Base-by-base conservation (phyloP, 1,284 basidiomycete species). In the Trichosporon coremiiforme region DNA sequence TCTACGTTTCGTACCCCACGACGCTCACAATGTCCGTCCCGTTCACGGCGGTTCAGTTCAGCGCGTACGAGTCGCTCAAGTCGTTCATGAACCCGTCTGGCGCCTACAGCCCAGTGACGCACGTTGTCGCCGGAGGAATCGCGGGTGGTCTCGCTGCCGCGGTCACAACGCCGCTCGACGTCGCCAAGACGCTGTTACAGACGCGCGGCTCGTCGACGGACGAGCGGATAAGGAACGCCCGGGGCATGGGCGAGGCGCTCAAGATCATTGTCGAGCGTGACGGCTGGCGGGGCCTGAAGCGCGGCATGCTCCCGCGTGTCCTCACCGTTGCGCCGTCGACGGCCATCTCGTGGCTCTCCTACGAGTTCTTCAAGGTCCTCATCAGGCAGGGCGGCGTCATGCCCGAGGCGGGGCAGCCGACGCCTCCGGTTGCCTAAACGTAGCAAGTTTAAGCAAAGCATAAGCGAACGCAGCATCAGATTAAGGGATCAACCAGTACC, bases 1-100 rank as follows among this genome's bases (percentile, higher is more conserved):
- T 99, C 86, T 99, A 98, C 84, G 90, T 99, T 71, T 99, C 96
- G 12, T 99, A 99, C 84, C 97, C 97, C 4, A 99, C 96, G 15
- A 99, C 97, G 3, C 87, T 98, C 76, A 94, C 90, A 74, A 99
- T 99, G 88, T 91, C 93, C 55, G 93, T 99, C 55, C 97, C 97
- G 1, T 98, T 98, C 86, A 98, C 96, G 70, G 96, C 97, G 50
- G 94, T 95, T 53, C 97, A 99, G 83, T 98, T 95, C 85, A 93
- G 94, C 7, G 92, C 93, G 5, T 99, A 99, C 85, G 97, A 99
- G 83, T 92, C 93, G 82, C 85, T 96, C 70, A 98, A 99, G 85
- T 87, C 87, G 74, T 81, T 93, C 63, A 84, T 98, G 78, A 99
- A 99, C 84, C 94, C 97, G 2, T 83, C 86, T 22, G 90, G 91